phyloP scores from a whole-genome alignment of 345 rosid species.

The Psidium friedrichsthalianum region DNA sequence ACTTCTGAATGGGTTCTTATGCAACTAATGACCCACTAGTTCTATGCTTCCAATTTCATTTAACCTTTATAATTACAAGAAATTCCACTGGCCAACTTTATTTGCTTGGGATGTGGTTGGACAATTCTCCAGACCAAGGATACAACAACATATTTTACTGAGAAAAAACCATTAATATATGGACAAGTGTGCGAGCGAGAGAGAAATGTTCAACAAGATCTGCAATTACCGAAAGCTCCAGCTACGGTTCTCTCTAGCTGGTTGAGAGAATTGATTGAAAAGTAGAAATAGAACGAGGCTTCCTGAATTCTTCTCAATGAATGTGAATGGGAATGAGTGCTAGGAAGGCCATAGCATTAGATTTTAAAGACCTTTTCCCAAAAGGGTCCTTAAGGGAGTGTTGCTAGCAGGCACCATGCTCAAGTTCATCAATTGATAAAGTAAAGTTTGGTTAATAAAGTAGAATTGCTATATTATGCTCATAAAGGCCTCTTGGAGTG shows the following conservation, averaged over 20 bases:
- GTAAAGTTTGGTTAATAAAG: neutral
- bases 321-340: neutral
- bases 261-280: neutral
- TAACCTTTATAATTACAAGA: too few species aligned
- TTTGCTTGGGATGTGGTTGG: too few species aligned
- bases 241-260: neutral
- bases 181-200: too few species aligned
- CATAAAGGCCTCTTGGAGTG: neutral
- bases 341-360: neutral
- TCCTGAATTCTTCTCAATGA: neutral
- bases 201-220: neutral
- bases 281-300: neutral
- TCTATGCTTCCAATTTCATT: neutral
- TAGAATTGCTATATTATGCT: neutral
- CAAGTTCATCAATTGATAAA: neutral
- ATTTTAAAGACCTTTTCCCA: neutral
- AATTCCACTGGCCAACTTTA: too few species aligned
- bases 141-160: too few species aligned
- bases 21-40: neutral
- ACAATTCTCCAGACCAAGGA: too few species aligned
- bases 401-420: neutral
- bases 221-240: neutral
- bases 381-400: neutral
- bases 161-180: too few species aligned
- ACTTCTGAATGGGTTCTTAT: neutral